Evolutionary conservation across 176 grass and related monocot genomes (phyloP).

Genomic region (Ananas comosus): DNA sequence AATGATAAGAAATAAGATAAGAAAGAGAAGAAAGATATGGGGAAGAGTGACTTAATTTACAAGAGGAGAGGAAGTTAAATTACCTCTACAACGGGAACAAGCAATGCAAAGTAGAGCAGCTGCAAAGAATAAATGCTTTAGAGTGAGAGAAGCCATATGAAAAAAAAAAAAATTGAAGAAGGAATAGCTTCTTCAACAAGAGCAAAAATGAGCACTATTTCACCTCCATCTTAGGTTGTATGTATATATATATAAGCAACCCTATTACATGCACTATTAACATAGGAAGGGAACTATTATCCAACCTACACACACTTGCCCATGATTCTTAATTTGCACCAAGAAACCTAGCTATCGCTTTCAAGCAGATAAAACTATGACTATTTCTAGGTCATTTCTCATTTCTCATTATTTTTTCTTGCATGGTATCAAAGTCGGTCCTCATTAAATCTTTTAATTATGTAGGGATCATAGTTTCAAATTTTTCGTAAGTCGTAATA

Average conservation of each 20-base stretch:
- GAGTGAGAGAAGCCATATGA: constrained; percentile 35
- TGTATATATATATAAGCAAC: neutral
- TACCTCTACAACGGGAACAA: constrained; percentile 52
- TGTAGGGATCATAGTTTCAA: too few relatives aligned
- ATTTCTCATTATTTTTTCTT: too few relatives aligned
- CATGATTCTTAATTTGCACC: too few relatives aligned
- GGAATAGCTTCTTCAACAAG: constrained; percentile 8
- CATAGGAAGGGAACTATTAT: too few relatives aligned
- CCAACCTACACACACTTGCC: too few relatives aligned
- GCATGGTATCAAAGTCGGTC: too few relatives aligned
- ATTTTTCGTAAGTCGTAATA: too few relatives aligned
- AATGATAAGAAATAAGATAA: neutral
- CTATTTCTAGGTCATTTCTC: too few relatives aligned
- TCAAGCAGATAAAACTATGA: too few relatives aligned
- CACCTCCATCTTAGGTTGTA: constrained; percentile 10
- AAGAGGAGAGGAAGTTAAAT: neutral
- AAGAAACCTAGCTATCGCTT: too few relatives aligned
- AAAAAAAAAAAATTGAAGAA: neutral
- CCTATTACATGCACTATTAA: too few relatives aligned
- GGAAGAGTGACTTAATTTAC: neutral
- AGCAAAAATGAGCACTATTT: neutral
- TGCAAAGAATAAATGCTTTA: constrained; percentile 12
- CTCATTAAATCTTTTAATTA: too few relatives aligned
- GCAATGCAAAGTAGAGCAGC: constrained; percentile 29
- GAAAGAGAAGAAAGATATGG: neutral